phyloP scores from a whole-genome alignment of 176 grass and related monocot species.

The Eragrostis curvula region DNA sequence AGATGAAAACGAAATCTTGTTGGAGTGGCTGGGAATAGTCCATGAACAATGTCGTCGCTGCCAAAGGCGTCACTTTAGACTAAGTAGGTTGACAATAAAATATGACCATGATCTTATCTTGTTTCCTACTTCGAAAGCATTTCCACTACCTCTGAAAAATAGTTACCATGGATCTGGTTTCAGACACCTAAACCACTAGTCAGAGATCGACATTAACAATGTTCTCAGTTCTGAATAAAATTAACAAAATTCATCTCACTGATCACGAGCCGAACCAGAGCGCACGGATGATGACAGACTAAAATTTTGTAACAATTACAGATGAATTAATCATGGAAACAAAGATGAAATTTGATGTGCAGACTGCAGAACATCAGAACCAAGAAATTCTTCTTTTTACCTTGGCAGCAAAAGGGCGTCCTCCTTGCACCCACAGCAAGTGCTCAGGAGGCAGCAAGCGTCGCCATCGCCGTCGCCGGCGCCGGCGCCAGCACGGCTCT shows the following conservation, averaged over 20 bases:
- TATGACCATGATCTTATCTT: slow-evolving; percentile 56
- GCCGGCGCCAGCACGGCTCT: slow-evolving; percentile 37
- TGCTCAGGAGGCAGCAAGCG: slow-evolving; percentile 42
- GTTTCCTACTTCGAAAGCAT: slow-evolving; percentile 40
- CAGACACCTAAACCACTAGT: slow-evolving; percentile 43
- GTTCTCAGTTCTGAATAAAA: not conserved
- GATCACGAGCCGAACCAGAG: not conserved
- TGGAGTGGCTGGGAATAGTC: slow-evolving; percentile 36
- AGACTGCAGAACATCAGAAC: not conserved
- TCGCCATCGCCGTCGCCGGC: not conserved
- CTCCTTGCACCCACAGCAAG: slow-evolving; percentile 51
- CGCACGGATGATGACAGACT: not conserved
- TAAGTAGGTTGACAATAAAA: slow-evolving; percentile 45
- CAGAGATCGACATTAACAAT: slow-evolving; percentile 5
- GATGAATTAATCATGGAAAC: not conserved
- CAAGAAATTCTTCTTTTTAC: not conserved
- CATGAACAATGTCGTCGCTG: slow-evolving; percentile 11
- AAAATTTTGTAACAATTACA: not conserved
- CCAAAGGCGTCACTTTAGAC: slow-evolving; percentile 39
- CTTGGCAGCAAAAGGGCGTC: slow-evolving; percentile 16
- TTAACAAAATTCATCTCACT: not conserved
- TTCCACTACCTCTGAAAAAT: slow-evolving; percentile 41
- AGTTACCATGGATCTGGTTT: slow-evolving; percentile 18
- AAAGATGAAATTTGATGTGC: not conserved
- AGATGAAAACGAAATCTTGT: slow-evolving; percentile 40